Percentiles rank a stretch among this genome's conserved stretches.
These are phyloP conservation scores for Gonapodya sp. DNA, from an alignment of 192 early-diverging fungal species.

Conservation along the genomic window DNA sequence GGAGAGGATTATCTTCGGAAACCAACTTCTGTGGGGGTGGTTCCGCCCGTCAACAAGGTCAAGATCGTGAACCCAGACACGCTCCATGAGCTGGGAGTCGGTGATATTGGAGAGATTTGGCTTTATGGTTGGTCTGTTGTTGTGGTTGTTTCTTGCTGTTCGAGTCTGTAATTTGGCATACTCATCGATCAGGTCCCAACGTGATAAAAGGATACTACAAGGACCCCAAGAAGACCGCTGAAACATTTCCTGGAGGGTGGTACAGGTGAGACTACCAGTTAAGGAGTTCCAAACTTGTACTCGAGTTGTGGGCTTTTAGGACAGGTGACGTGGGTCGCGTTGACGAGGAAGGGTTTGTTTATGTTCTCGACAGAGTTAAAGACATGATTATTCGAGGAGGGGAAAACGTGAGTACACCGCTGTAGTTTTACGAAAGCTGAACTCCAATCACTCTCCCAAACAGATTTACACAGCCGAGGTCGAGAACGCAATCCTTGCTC, in stretches of 20 bases:
- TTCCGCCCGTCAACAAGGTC: neutral
- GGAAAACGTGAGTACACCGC: constrained; percentile 19
- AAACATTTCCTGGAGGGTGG: constrained; percentile 21
- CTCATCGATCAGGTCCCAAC: constrained; percentile 15
- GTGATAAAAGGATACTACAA: constrained; percentile 25
- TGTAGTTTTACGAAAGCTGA: neutral
- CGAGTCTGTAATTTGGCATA: too few species aligned
- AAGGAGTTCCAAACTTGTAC: too few species aligned
- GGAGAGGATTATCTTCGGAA: neutral
- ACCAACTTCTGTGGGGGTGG: constrained; percentile 14
- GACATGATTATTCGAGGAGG: constrained; percentile 25
- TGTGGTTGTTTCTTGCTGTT: too few species aligned
- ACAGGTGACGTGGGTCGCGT: constrained; percentile 23
- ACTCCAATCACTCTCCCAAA: neutral
- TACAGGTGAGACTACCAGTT: too few species aligned
- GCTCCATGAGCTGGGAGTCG: neutral
- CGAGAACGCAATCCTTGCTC: constrained; percentile 13
- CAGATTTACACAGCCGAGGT: constrained; percentile 9
- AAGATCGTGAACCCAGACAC: constrained; percentile 15
- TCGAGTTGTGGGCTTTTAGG: too few species aligned
- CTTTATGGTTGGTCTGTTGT: neutral
- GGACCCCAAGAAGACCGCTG: constrained; percentile 16
- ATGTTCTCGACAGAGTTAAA: constrained; percentile 18
- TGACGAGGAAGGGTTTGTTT: constrained; percentile 18
- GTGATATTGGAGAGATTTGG: constrained; percentile 2